phyloP scores from a whole-genome alignment of 306 rosid genomes.

The Cucurbita moschata region DNA sequence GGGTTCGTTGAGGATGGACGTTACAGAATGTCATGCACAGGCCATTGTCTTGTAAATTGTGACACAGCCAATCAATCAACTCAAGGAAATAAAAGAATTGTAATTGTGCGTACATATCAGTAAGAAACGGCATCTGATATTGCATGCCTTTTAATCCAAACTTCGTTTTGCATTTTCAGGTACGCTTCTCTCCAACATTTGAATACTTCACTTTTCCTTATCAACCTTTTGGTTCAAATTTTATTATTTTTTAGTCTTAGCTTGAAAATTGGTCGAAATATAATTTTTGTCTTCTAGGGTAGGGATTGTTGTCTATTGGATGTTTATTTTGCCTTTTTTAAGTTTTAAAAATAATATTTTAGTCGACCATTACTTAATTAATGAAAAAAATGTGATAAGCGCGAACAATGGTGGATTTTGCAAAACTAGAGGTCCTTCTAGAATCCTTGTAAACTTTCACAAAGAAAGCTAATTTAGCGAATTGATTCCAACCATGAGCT shows the following conservation, averaged over 20 bases:
- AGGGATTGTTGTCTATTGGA: neutral
- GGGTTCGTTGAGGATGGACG: slow-evolving; percentile 60
- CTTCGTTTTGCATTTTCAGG: neutral
- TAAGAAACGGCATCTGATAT: neutral
- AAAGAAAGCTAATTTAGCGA: no score
- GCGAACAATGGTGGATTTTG: no score
- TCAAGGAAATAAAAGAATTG: neutral
- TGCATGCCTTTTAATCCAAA: neutral
- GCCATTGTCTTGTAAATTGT: slow-evolving; percentile 53
- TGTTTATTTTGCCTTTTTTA: neutral
- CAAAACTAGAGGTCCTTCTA: no score
- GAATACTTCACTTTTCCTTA: neutral
- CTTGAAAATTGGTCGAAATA: neutral
- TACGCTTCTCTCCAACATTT: neutral
- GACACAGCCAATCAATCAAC: neutral
- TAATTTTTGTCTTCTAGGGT: neutral
- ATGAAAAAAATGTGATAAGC: neutral
- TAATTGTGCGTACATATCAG: neutral
- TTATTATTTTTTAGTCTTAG: neutral
- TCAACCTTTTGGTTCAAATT: neutral
- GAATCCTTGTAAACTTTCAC: no score
- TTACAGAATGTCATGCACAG: slow-evolving; percentile 52
- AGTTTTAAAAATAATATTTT: neutral
- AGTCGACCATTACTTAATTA: neutral
- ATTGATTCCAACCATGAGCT: no score